Conservation (phyloP, 257 asterid species). For the Rhazya stricta region DNA sequence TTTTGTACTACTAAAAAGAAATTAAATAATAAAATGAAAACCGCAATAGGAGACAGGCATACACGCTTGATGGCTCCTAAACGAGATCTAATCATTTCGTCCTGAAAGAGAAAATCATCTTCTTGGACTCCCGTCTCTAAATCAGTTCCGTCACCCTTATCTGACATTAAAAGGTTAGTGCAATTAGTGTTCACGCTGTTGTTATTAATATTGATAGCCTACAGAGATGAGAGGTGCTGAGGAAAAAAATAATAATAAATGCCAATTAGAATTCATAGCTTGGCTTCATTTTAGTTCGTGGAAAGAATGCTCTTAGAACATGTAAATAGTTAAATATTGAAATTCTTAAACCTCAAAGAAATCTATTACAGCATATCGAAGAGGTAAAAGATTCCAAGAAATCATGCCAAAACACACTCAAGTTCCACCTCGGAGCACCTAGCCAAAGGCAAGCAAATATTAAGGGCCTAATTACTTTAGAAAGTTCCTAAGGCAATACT, state of each 20-base stretch:
- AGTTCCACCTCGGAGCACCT: not conserved
- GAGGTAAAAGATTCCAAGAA: not conserved
- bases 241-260: not conserved
- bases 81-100: constrained; percentile 87
- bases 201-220: not conserved
- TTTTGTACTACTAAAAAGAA: not conserved
- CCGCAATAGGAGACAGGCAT: constrained; percentile 23
- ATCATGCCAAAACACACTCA: not conserved
- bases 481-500: not conserved
- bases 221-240: not conserved
- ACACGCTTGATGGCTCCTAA: constrained; percentile 92
- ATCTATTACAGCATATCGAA: not conserved
- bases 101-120: constrained; percentile 78
- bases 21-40: not conserved
- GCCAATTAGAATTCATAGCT: not conserved
- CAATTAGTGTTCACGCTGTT: not conserved
- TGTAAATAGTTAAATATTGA: not conserved
- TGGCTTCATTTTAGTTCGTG: not conserved
- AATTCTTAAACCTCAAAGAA: not conserved
- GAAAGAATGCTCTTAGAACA: not conserved
- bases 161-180: constrained; percentile 33
- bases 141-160: constrained; percentile 71
- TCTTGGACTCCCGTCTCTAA: constrained; percentile 65
- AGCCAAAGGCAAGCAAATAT: not conserved
- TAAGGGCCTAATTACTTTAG: not conserved